Base-by-base conservation (phyloP, 805 yeast species). In the Spathaspora boniae region DNA sequence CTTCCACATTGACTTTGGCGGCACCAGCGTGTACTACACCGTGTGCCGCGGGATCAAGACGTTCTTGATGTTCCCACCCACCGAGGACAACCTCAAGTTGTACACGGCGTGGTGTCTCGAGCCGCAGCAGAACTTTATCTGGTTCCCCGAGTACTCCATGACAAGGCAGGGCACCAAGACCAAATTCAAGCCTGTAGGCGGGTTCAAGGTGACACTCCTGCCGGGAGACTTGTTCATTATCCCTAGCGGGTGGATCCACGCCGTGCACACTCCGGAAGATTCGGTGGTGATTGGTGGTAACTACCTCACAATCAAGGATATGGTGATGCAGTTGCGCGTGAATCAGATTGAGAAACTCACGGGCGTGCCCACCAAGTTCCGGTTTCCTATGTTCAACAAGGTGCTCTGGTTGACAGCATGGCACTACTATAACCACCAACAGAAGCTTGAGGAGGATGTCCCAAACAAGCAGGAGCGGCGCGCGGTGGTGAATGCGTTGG, bases 221-320 rank as follows among this genome's bases (percentile, higher is more conserved):
- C 59, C 75, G 1, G 94, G 94, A 1, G 96, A 88, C 50, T 68
- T 87, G 17, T 70, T 88, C 58, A 67, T 87, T 9, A 80, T 88
- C 14, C 96, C 97, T 3, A 79, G 93, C 27, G 95, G 96, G 0
- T 88, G 95, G 94, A 87, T 88, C 33, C 96, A 88, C 57, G 80
- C 93, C 0, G 97, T 88, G 0, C 78, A 78, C 50, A 87, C 96
- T 0, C 91, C 95, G 0, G 61, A 64, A 11, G 95, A 88, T 52
- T 76, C 94, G 0, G 60, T 87, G 2, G 87, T 88, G 3, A 74
- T 88, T 37, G 96, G 96, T 2, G 97, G 97, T 0, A 88, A 88
- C 54, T 88, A 81, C 53, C 61, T 88, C 18, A 86, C 94, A 0
- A 52, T 78, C 26, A 59, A 75, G 36, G 80, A 81, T 48, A 58